Base-by-base conservation (phyloP, 805 yeast genomes). In the Cyberlindnera japonica region DNA sequence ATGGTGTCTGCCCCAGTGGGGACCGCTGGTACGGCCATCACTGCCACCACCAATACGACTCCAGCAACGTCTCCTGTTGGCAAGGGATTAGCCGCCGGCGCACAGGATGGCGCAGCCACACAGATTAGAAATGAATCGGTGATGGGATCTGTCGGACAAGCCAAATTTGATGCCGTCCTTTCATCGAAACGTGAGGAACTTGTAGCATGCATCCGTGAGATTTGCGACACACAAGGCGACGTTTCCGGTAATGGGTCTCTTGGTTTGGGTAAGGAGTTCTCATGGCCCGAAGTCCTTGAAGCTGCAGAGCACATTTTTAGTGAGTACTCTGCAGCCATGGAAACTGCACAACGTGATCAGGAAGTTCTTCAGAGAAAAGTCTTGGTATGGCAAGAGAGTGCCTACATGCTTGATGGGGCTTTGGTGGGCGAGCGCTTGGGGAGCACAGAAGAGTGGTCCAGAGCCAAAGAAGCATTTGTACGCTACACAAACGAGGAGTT, bases 381-480 rank as follows among this genome's bases (percentile, higher is more conserved):
- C 10, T 22, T 48, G 19, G 37, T 54, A 13, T 56, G 61, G 61
- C 61, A 56, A 37, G 59, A 56, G 31, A 28, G 55, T 7, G 53
- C 48, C 3, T 56, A 48, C 29, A 38, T 54, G 12, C 32, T 50
- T 30, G 61, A 56, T 37, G 46, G 49, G 20, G 57, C 50, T 37
- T 43, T 43, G 14, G 54, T 49, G 2, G 40, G 51, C 3, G 39
- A 34, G 31, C 43, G 48, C 20, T 39, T 56, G 14, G 44, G 47
- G 2, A 17, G 9, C 2, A 52, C 48, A 15, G 61, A 55, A 36
- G 35, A 38, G 7, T 56, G 61, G 59, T 41, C 50, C 10, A 41
- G 34, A n/a, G 30, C 42, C 13, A 56, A 54, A 36, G 56, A 54
- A 21, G 29, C 35, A 6, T 53, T 41, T 25, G 36, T 55, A 38